Conservation (phyloP, 306 rosid genomes). For the Phaseolus lunatus region DNA sequence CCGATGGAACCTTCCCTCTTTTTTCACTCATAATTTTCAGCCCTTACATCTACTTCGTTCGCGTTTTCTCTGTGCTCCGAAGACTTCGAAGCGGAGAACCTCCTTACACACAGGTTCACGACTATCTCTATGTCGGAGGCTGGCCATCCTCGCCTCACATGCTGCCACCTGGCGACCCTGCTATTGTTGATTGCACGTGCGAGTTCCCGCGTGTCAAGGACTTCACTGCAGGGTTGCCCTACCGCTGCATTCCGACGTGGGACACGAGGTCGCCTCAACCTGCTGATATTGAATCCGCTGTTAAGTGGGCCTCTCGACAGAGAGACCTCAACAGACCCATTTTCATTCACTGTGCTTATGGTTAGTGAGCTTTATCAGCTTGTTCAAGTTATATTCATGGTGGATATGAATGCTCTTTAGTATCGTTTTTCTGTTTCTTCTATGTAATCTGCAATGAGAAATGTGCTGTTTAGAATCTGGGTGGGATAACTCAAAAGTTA, state of each 20-base stretch:
- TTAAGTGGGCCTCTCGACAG: conserved; percentile 79
- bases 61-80: conserved; percentile 67
- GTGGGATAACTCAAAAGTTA: too few relatives aligned
- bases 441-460: background rate
- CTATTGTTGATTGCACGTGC: conserved; percentile 86
- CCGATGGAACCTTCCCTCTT: conserved; percentile 81
- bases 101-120: conserved; percentile 61
- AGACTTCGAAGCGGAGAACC: conserved; percentile 69
- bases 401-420: background rate
- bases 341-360: conserved; percentile 91
- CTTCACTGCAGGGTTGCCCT: conserved; percentile 55
- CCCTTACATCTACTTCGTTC: conserved; percentile 78
- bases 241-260: conserved; percentile 87
- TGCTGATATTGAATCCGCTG: conserved; percentile 70
- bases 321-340: conserved; percentile 73
- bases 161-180: conserved; percentile 85
- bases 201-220: conserved; percentile 74
- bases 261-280: conserved; percentile 84
- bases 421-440: background rate
- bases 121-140: conserved; percentile 83
- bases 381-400: background rate
- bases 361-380: conserved; percentile 33
- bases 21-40: conserved; percentile 66
- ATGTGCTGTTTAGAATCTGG: too few relatives aligned
- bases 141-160: conserved; percentile 80